Conservation (phyloP, 2,329 filamentous ascomycete species). For the Clarireedia homoeocarpa region DNA sequence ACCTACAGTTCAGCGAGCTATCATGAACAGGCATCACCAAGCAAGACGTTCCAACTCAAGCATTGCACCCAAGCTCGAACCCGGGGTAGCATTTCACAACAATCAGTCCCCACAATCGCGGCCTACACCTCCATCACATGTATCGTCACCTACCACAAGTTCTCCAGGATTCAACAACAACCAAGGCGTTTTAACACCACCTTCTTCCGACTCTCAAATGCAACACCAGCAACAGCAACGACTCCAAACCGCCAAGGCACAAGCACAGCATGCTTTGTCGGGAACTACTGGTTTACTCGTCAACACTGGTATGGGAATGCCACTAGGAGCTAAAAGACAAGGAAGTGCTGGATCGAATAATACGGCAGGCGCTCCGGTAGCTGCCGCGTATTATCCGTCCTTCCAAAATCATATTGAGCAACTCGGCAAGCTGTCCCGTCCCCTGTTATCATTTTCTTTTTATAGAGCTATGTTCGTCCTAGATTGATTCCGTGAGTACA, state of each 20-base stretch:
- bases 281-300: conserved; percentile 18
- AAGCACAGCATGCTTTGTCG: conserved; percentile 23
- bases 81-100: conserved; percentile 33
- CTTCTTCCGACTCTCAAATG: conserved; percentile 46
- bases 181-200: conserved; percentile 54
- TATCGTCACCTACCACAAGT: conserved; percentile 56
- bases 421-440: conserved; percentile 71
- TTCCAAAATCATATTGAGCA: conserved; percentile 73
- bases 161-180: conserved; percentile 51
- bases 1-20: conserved; percentile 70
- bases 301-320: conserved; percentile 20
- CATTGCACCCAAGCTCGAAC: conserved; percentile 67
- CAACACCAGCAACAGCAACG: conserved; percentile 40
- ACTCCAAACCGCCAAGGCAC: conserved; percentile 22
- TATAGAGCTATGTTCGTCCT: conserved; percentile 58
- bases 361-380: conserved; percentile 33
- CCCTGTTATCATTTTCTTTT: conserved; percentile 35
- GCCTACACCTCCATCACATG: conserved; percentile 75
- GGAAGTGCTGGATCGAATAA: conserved; percentile 29
- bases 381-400: conserved; percentile 65
- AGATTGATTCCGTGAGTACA: conserved; percentile 59
- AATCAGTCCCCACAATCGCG: conserved; percentile 60
- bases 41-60: conserved; percentile 63
- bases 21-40: conserved; percentile 69
- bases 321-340: conserved; percentile 25